phyloP scores from a whole-genome alignment of 257 asterid species.

The Haberlea rhodopensis region DNA sequence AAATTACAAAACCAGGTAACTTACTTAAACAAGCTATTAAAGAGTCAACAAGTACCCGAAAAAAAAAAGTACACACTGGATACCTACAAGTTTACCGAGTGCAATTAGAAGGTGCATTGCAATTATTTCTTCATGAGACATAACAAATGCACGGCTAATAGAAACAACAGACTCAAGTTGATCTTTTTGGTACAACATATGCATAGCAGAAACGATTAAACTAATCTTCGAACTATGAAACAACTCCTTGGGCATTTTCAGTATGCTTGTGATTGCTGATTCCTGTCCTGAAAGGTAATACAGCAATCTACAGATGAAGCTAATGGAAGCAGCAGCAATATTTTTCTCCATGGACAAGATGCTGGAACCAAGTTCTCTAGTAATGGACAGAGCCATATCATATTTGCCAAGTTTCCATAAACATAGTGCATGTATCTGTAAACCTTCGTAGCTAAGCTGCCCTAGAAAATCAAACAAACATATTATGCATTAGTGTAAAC shows the following conservation, averaged over 20 bases:
- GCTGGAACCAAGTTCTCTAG: conserved; percentile 60
- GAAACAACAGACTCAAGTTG: conserved; percentile 76
- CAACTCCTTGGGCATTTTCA: conserved; percentile 77
- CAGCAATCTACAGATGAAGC: conserved; percentile 72
- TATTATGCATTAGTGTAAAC: conserved; percentile 16
- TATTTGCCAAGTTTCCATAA: conserved; percentile 77
- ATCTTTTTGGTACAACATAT: conserved; percentile 61
- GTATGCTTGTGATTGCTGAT: conserved; percentile 60
- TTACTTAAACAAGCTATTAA: conserved; percentile 11
- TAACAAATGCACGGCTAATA: conserved; percentile 54
- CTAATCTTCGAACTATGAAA: conserved; percentile 64
- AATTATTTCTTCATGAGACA: conserved; percentile 52
- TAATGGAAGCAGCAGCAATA: conserved; percentile 57
- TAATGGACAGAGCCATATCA: conserved; percentile 65
- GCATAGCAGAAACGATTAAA: conserved; percentile 69
- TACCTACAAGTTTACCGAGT: conserved; percentile 79
- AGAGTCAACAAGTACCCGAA: conserved; percentile 13
- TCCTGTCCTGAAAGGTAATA: conserved; percentile 70
- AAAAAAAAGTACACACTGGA: conserved; percentile 19
- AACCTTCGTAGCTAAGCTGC: conserved; percentile 63
- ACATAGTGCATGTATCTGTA: conserved; percentile 79
- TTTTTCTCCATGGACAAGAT: conserved; percentile 63
- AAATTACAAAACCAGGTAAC: conserved; percentile 26
- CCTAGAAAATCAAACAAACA: conserved; percentile 54
- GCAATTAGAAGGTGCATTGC: conserved; percentile 67